These are phyloP conservation scores for Dichotomocladium elegans DNA, from an alignment of 371 early-diverging fungal genomes.

Conservation along the genomic window DNA sequence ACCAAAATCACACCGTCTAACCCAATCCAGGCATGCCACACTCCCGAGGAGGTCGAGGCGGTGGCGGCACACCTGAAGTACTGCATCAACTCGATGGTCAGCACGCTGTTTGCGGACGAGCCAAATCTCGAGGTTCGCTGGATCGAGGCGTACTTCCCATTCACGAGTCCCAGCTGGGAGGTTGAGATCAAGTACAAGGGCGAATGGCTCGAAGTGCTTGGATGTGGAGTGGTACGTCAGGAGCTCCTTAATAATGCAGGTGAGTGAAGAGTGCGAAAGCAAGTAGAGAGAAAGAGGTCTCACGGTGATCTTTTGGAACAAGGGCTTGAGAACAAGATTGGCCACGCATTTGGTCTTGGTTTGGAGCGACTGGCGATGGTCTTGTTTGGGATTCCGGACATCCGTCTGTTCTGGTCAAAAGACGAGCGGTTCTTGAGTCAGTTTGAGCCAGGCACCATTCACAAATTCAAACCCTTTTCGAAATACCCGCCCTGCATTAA, in stretches of 20 bases:
- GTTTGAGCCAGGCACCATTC: constrained; percentile 67
- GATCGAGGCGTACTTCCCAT: constrained; percentile 95
- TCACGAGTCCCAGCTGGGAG: constrained; percentile 96
- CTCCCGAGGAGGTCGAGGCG: constrained; percentile 46
- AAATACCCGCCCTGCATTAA: constrained; percentile 87
- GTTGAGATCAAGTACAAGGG: constrained; percentile 91
- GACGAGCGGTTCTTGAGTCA: constrained; percentile 89
- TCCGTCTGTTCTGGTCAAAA: constrained; percentile 93
- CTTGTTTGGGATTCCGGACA: constrained; percentile 93
- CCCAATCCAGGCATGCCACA: constrained; percentile 56
- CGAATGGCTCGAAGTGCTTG: constrained; percentile 94
- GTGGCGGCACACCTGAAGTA: constrained; percentile 72
- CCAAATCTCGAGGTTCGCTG: constrained; percentile 83
- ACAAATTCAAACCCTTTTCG: constrained; percentile 78
- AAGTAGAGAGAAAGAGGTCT: background rate
- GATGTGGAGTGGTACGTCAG: constrained; percentile 92
- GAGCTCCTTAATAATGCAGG: constrained; percentile 75
- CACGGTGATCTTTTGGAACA: background rate
- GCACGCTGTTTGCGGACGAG: constrained; percentile 62
- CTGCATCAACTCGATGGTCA: constrained; percentile 77
- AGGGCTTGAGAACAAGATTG: constrained; percentile 72
- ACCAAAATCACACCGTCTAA: constrained; percentile 55
- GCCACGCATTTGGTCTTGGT: constrained; percentile 98
- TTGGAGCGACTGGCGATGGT: constrained; percentile 97
- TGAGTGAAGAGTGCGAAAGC: constrained; percentile 11